A percentile compares a stretch with the other conserved stretches of the same genome.
These are phyloP conservation scores for Zoysia matrella DNA, from an alignment of 202 grass and related monocot genomes.

Conservation along the genomic window DNA sequence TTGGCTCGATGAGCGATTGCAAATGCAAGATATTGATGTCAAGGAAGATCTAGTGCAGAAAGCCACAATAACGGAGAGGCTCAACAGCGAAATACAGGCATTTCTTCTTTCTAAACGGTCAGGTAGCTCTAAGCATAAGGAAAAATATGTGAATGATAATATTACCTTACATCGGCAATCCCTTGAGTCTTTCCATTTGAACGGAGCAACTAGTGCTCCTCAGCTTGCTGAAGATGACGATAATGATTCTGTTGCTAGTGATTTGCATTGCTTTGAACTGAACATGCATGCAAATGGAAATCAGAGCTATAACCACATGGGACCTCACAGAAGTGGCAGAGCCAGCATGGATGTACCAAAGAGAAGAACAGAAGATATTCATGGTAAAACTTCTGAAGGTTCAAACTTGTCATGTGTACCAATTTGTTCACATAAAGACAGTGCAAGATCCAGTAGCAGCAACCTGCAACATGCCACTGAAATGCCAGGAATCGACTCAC, in stretches of 20 bases:
- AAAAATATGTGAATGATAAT: conserved; percentile 35
- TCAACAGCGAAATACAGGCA: conserved; percentile 74
- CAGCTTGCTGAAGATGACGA: conserved; percentile 80
- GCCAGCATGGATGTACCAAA: conserved; percentile 41
- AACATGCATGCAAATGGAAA: no score
- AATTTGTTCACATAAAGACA: neutral
- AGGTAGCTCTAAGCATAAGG: conserved; percentile 42
- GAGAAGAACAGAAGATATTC: conserved; percentile 44
- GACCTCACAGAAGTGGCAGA: conserved; percentile 32
- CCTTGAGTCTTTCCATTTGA: conserved; percentile 81
- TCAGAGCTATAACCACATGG: no score
- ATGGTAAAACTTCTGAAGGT: conserved; percentile 39
- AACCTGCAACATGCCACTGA: conserved; percentile 36
- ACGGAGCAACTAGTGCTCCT: conserved; percentile 79
- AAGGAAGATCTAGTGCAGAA: conserved; percentile 49
- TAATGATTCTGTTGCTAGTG: conserved; percentile 47
- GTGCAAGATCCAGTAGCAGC: conserved; percentile 19
- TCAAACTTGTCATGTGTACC: neutral
- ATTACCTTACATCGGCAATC: conserved; percentile 69
- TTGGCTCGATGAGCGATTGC: conserved; percentile 84
- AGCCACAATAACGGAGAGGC: conserved; percentile 57
- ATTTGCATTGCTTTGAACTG: no score
- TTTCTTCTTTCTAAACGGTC: conserved; percentile 63
- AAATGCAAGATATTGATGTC: conserved; percentile 75
- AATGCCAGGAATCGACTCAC: conserved; percentile 27